Conservation (phyloP, 345 rosid species). For the Tarenaya hassleriana region DNA sequence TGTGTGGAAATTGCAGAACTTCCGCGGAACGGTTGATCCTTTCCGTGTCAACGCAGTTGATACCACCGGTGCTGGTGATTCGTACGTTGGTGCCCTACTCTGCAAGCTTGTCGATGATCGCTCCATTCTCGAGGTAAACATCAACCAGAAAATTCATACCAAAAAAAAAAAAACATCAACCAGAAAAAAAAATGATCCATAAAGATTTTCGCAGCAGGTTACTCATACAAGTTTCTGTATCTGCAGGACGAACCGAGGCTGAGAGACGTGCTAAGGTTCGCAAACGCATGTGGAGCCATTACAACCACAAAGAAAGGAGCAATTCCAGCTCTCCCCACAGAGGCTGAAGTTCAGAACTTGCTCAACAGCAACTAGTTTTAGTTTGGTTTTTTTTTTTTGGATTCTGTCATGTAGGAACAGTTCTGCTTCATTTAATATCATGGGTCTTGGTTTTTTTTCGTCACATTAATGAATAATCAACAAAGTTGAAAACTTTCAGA, state of each 20-base stretch:
- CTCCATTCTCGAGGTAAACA: conserved; percentile 54
- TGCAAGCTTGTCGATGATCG: conserved; percentile 73
- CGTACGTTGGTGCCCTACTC: conserved; percentile 84
- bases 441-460: background rate
- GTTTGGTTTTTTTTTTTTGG: background rate
- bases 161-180: too few relatives aligned
- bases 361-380: conserved; percentile 26
- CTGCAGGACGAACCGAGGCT: conserved; percentile 65
- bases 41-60: conserved; percentile 74
- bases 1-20: conserved; percentile 35
- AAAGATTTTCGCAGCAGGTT: background rate
- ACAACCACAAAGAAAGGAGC: conserved; percentile 98
- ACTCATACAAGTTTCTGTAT: background rate
- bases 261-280: conserved; percentile 65
- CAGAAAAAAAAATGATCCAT: background rate
- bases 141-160: too few relatives aligned
- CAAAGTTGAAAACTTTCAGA: conserved; percentile 75
- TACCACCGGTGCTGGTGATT: conserved; percentile 97
- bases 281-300: conserved; percentile 95
- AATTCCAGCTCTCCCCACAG: conserved; percentile 82
- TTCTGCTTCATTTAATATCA: too few relatives aligned
- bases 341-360: conserved; percentile 48
- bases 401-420: too few relatives aligned
- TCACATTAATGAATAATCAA: background rate
- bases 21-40: conserved; percentile 70